Evolutionary conservation across 163 green algal genomes (phyloP), one percentile per base, ranked within the genome.

Genomic region (Volvox carteri): DNA sequence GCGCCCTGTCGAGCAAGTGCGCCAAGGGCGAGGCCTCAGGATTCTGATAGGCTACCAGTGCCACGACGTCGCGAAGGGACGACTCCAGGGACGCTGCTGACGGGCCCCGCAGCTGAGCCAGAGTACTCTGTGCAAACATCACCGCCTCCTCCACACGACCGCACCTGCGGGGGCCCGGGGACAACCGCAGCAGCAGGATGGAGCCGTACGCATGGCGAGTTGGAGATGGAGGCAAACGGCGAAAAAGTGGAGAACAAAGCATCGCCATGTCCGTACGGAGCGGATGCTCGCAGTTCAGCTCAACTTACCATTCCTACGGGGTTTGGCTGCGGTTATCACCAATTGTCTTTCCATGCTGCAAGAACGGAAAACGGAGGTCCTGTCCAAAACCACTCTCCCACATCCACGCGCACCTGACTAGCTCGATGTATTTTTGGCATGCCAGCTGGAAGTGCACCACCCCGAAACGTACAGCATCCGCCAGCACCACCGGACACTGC

Each of bases 381-480:
- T n/a, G n/a, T n/a, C n/a, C n/a, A n/a, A n/a, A n/a, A n/a, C n/a
- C n/a, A n/a, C n/a, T n/a, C n/a, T n/a, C n/a, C n/a, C n/a, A n/a
- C n/a, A n/a, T n/a, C n/a, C n/a, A n/a, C 84, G 21, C 80, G 62
- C 84, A 94, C 94, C 94, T 91, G 28, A 98, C 91, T 0, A 97
- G 90, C 92, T 97, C 95, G 16, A 98, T 96, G 88, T 94, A 98
- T 68, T 96, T 92, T 72, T 97, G 92, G 87, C 94, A 96, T 77
- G 91, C 87, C 50, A 97, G 91, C 78, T 94, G 91, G 79, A 97
- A 95, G 65, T 90, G 85, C 28, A 96, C 92, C 35, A 95, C 93
- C 14, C 91, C 88, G 83, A 50, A 79, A 14, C 72, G 65, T 23
- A 42, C 46, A 33, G 50, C 19, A 16, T 78, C 86, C 2, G 23